phyloP scores from a whole-genome alignment of 306 rosid genomes.

The Quercus agrifolia region DNA sequence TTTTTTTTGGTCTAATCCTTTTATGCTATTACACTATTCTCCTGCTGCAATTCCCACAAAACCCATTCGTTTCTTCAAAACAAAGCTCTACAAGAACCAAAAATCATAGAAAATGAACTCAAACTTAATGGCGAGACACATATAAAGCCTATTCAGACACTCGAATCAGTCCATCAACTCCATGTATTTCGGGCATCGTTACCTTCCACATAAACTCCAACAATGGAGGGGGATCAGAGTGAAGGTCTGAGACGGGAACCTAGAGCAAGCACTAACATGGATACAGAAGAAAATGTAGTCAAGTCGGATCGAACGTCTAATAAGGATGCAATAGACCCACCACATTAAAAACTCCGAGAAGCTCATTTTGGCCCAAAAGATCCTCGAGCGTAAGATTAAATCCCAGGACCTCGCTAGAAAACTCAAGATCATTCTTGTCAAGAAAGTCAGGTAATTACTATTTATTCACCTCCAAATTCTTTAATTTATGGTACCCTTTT shows the following conservation, averaged over 20 bases:
- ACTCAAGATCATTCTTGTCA: slow-evolving; percentile 66
- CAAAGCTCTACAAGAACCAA: background rate
- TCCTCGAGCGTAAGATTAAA: slow-evolving; percentile 48
- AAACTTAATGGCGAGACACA: slow-evolving; percentile 48
- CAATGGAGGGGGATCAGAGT: slow-evolving; percentile 76
- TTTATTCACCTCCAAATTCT: background rate
- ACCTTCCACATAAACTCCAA: slow-evolving; percentile 37
- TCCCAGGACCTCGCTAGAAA: slow-evolving; percentile 73
- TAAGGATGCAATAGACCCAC: slow-evolving; percentile 51
- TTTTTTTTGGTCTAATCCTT: too few relatives aligned
- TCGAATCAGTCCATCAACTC: slow-evolving; percentile 21
- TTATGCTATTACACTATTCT: too few relatives aligned
- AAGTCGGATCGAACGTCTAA: slow-evolving; percentile 81
- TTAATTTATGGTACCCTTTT: background rate
- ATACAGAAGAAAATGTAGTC: slow-evolving; percentile 75
- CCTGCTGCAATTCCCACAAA: too few relatives aligned
- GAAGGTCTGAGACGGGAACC: slow-evolving; percentile 53
- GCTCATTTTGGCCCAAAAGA: slow-evolving; percentile 66
- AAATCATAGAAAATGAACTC: slow-evolving; percentile 24
- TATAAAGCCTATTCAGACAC: slow-evolving; percentile 33
- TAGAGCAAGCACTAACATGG: slow-evolving; percentile 51
- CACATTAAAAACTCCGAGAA: slow-evolving; percentile 91
- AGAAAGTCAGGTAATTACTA: slow-evolving; percentile 71
- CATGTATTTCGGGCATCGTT: background rate
- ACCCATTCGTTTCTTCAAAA: too few relatives aligned